Conservation (phyloP, 1,284 basidiomycete genomes). For the Marasmius tenuissimus region DNA sequence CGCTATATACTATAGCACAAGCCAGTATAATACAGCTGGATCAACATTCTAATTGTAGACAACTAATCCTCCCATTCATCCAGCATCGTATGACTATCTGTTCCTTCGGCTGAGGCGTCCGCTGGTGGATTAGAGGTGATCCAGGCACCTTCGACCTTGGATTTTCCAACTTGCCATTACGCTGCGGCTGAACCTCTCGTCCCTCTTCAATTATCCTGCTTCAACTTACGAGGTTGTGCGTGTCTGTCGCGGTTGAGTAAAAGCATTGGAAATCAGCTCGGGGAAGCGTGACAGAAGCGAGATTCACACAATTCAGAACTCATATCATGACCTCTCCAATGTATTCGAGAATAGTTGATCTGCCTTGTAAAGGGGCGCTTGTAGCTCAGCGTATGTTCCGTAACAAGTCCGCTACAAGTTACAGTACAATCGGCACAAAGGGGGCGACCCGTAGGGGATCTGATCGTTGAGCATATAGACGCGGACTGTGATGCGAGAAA, state of each 20-base stretch:
- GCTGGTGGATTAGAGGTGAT: background rate
- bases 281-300: background rate
- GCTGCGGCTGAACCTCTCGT: background rate
- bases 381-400: constrained; percentile 38
- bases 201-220: constrained; percentile 44
- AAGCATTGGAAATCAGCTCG: background rate
- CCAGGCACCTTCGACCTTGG: background rate
- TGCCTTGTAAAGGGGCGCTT: background rate
- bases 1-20: background rate
- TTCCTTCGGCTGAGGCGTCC: background rate
- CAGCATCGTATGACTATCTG: background rate
- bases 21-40: background rate
- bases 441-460: too few species aligned
- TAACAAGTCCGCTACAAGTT: too few species aligned
- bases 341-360: constrained; percentile 49
- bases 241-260: constrained; percentile 61
- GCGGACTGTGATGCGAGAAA: too few species aligned
- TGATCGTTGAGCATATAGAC: too few species aligned
- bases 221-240: constrained; percentile 67
- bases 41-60: background rate
- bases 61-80: background rate
- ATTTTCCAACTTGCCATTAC: background rate
- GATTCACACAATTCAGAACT: constrained; percentile 58
- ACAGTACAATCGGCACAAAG: too few species aligned
- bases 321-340: constrained; percentile 48